Conservation (phyloP, 495 filamentous ascomycete genomes). For the Peziza echinospora region DNA sequence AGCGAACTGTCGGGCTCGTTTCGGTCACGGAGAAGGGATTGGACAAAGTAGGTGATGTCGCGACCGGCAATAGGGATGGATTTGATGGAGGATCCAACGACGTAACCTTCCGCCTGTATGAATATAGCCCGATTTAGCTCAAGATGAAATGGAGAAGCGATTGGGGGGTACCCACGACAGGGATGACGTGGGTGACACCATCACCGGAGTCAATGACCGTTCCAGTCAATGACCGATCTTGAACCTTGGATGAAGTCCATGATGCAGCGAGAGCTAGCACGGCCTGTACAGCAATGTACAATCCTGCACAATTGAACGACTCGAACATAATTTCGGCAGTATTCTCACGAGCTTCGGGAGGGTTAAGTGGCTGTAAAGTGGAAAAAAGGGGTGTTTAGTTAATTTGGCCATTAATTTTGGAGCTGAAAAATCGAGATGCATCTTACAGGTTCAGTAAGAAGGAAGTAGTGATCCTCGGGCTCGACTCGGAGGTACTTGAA, state of each 20-base stretch:
- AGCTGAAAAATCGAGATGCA: neutral
- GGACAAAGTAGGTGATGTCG: conserved; percentile 96
- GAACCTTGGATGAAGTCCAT: conserved; percentile 95
- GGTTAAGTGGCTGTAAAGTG: conserved; percentile 60
- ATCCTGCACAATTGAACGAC: conserved; percentile 95
- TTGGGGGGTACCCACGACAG: too few species aligned
- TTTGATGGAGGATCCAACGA: conserved; percentile 96
- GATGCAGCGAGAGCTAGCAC: conserved; percentile 90
- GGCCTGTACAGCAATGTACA: conserved; percentile 96
- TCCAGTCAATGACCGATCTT: conserved; percentile 87
- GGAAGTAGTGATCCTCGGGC: conserved; percentile 94
- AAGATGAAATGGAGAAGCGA: neutral
- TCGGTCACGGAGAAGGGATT: conserved; percentile 83
- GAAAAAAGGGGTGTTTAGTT: neutral
- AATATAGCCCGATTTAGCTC: neutral
- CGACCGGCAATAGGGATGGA: conserved; percentile 92
- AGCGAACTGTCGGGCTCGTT: conserved; percentile 90
- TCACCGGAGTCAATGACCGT: conserved; percentile 96
- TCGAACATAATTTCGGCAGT: conserved; percentile 99
- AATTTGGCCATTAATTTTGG: neutral
- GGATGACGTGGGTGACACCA: conserved; percentile 96
- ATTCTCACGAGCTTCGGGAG: conserved; percentile 95
- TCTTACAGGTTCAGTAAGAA: conserved; percentile 84
- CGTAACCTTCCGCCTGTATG: conserved; percentile 79
- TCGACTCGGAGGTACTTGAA: conserved; percentile 98